These are phyloP conservation scores for Colletotrichum scovillei DNA, from an alignment of 2,329 filamentous ascomycete genomes.

Conservation along the genomic window DNA sequence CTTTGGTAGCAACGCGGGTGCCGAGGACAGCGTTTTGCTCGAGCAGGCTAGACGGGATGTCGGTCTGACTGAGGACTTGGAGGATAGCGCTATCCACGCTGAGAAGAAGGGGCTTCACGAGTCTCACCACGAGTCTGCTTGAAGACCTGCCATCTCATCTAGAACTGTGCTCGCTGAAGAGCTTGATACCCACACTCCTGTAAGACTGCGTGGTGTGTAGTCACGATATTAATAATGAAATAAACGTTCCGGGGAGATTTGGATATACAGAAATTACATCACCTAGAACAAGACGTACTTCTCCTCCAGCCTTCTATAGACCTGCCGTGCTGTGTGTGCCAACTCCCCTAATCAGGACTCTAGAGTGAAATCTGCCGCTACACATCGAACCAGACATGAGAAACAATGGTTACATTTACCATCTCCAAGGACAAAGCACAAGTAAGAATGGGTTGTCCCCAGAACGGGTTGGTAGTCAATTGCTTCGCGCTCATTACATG, in stretches of 20 bases:
- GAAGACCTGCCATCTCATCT: not conserved
- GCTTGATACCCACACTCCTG: not conserved
- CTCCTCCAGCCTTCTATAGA: not conserved
- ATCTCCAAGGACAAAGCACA: too few relatives aligned
- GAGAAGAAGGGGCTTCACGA: slow-evolving; percentile 37
- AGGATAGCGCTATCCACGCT: slow-evolving; percentile 26
- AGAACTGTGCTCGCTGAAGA: not conserved
- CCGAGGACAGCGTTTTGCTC: slow-evolving; percentile 40
- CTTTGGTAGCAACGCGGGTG: slow-evolving; percentile 54
- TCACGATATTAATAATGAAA: not conserved
- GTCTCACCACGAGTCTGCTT: slow-evolving; percentile 16
- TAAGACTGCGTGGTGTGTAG: not conserved
- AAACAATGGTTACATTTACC: too few relatives aligned
- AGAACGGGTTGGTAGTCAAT: not conserved
- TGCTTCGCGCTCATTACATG: not conserved
- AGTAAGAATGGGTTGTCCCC: too few relatives aligned
- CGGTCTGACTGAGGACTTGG: slow-evolving; percentile 35
- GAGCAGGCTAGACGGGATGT: slow-evolving; percentile 39
- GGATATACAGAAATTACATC: not conserved
- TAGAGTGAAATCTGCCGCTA: too few relatives aligned
- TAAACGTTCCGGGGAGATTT: not conserved
- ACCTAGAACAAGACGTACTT: not conserved
- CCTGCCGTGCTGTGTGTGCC: not conserved
- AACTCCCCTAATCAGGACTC: too few relatives aligned
- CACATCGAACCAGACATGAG: too few relatives aligned